A percentile compares a stretch with the other conserved stretches of the same genome.
These are phyloP conservation scores for Cruciata laevipes DNA, from an alignment of 257 asterid species.

Conservation along the genomic window DNA sequence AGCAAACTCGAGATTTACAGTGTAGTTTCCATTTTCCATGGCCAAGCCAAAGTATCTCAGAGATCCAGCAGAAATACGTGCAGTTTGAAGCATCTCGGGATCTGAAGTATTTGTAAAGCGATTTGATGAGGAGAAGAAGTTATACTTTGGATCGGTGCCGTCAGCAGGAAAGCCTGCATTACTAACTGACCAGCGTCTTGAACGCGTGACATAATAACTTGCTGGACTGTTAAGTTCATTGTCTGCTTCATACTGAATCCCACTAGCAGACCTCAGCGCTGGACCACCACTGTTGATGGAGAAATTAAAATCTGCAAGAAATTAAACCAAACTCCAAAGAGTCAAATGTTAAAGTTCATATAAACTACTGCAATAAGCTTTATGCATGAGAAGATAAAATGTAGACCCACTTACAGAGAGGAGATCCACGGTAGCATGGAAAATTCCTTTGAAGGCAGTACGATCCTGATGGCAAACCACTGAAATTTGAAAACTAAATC, in stretches of 20 bases:
- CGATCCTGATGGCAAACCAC: conserved; percentile 46
- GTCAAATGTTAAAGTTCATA: not conserved
- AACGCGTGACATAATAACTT: conserved; percentile 35
- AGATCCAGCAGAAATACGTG: conserved; percentile 69
- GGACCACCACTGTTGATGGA: conserved; percentile 71
- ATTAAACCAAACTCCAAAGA: conserved; percentile 11
- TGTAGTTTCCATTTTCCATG: conserved; percentile 75
- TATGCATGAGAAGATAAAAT: not conserved
- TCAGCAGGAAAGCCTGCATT: conserved; percentile 61
- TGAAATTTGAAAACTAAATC: conserved; percentile 14
- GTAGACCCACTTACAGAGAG: conserved; percentile 36
- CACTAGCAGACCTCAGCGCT: conserved; percentile 31
- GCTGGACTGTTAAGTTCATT: conserved; percentile 62
- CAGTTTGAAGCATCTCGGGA: conserved; percentile 49
- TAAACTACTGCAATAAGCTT: not conserved
- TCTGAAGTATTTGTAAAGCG: conserved; percentile 46
- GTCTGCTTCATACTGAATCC: conserved; percentile 43
- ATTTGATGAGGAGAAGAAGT: conserved; percentile 12
- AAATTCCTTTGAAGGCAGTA: conserved; percentile 66
- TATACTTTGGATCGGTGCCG: conserved; percentile 31
- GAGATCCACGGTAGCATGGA: conserved; percentile 56
- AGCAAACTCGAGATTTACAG: conserved; percentile 57
- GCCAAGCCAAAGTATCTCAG: conserved; percentile 79
- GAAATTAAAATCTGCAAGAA: conserved; percentile 56
- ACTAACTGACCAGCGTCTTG: conserved; percentile 74